Base-by-base conservation (phyloP, 2,329 filamentous ascomycete genomes). In the Cercospora zeae-maydis region DNA sequence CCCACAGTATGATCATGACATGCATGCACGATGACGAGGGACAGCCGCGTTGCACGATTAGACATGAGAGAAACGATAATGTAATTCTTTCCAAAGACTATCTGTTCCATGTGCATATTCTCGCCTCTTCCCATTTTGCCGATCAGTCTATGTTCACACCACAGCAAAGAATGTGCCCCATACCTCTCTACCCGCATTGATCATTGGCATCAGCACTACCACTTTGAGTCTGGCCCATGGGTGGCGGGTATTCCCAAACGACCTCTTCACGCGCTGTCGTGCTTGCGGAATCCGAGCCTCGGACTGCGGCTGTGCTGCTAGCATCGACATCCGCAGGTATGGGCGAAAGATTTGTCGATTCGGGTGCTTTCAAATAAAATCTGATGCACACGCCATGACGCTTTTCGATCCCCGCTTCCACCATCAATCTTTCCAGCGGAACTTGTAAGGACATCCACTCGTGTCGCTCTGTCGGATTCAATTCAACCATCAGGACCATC, bases 21-120 rank as follows among this genome's bases (percentile, higher is more conserved):
- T 53, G 30, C 27, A 53, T 53, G 14, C 49, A 53, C 49, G 49
- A 52, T 21, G 27, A 53, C 24, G n/a, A 24, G 16, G 14, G 16
- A 47, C 27, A 27, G 31, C 39, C 13, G 36, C 21, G 49, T 21
- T 58, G 56, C 34, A 58, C 30, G 30, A 49, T 49, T 34, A 24
- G 21, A 27, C 19, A 30, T 33, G 39, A 58, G 19, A 36, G n/a
- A 19, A 58, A 49, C 27, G 56, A 51, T 58, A 58, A 58, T 58
- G 56, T 58, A 49, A 58, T 49, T 13, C 33, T 31, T 49, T 11
- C 39, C 2, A 58, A 31, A 10, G 8, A 16, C 11, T 4, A 10
- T 57, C 27, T 39, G 3, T 9, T 9, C 10, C 4, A 21, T 45
- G 9, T 45, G 11, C 19, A 16, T 5, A 1, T 45, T 45, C 36